Base-by-base conservation (phyloP, 805 yeast genomes). In the Kuraishia floccosa region DNA sequence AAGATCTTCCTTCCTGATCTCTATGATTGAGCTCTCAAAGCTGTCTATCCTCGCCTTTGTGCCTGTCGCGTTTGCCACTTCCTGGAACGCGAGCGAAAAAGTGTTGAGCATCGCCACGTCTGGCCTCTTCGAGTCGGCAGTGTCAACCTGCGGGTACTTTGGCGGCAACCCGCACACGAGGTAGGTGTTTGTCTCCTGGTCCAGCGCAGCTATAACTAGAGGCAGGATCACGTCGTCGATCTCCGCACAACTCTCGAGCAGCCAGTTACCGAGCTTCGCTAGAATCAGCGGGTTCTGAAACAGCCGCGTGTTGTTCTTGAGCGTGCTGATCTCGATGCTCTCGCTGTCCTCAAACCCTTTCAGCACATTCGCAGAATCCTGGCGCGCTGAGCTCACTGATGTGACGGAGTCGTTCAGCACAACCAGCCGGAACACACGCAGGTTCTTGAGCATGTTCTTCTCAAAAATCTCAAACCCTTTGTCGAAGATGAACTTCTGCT, bases 1-100 rank as follows among this genome's bases (percentile, higher is more conserved):
- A 39, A 91, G 59, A 50, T 91, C 98, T 30, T 87, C 95, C 46
- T 76, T 79, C 36, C 84, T 59, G 26, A 91, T 76, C 56, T 91
- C 96, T 27, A 91, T 85, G 15, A 91, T 83, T 3, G 96, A 76
- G 39, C 94, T 82, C 50, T 91, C 97, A 55, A 91, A 91, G 46
- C 94, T 85, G 51, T 91, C 97, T 38, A 91, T 81, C 44, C 89
- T 68, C 13, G 86, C 86, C 42, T 81, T 76, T 3, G 96, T 96
- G 25, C 86, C 89, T 5, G 94, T 81, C 14, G 72, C 71, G 27
- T 65, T 66, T 1, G 96, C 91, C 17, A 87, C 83, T 40, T 78
- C 80, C 51, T 85, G 96, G 52, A 91, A 91, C 22, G 94, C 94
- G 35, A 79, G 72, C 28, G 95, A 87, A 48, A 91, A 91, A 6